Evolutionary conservation across 129 eudicot genomes (phyloP), one percentile per base, ranked within the genome.

Genomic region (Ambrosia trifida): DNA sequence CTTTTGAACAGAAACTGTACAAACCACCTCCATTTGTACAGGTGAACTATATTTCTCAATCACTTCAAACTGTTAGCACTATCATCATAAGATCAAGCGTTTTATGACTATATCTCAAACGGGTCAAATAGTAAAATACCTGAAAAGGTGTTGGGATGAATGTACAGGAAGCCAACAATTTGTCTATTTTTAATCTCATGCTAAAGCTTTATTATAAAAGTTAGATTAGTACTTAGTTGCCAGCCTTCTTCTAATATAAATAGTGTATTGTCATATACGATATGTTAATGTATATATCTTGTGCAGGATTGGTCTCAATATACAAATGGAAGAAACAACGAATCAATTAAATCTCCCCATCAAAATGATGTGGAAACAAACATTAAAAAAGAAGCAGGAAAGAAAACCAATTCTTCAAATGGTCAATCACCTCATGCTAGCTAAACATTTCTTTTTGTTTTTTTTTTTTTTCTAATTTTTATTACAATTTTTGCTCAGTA

Each of bases 1-100:
- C 81, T 79, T 49, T 86, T 49, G 96, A 84, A 68, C 82, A 84
- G 76, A 73, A 79, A 79, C 71, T 85, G 28, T 85, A 68, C 45
- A 80, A 79, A 79, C 86, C 87, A 47, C 82, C 82, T 72, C 76
- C 80, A 64, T 19, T 59, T 28, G 80, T 62, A 40, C 78, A 86
- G 81, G 97, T 85, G 80, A 78, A 61, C 49, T 54, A 53, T 70
- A 4, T 17, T 73, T 44, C 7, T 43, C 46, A 4, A 5, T 5
- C 18, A 14, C 43, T 71, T 31, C 6, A 49, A 40, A 31, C 28
- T 28, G 32, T 52, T 68, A 49, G 31, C 4, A 50, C 61, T 54
- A 64, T 51, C 68, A 71, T 64, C 45, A 32, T 59, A 35, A 35
- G 58, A 40, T 38, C 4, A 68, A 1, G 14, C 14, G 49, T 53